A percentile compares a stretch with the other conserved stretches of the same genome.
Evolutionary conservation across 257 asterid species (phyloP).

Genomic region (Solanum gandarillasii): DNA sequence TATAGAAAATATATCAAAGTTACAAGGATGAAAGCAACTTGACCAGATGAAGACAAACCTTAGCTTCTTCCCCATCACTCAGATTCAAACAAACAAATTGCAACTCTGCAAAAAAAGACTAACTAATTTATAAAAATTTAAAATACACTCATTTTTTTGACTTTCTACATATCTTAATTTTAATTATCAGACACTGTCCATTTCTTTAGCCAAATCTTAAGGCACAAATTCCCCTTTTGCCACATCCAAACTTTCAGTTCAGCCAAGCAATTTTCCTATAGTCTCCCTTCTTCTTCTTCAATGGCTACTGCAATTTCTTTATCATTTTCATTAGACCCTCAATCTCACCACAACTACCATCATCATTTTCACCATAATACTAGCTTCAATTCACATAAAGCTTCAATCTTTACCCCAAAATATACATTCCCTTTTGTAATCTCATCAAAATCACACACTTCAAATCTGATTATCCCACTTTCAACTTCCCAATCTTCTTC

Average conservation of each 20-base stretch:
- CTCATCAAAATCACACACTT: slow-evolving; percentile 21
- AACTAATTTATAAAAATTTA: neutral
- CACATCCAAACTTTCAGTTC: neutral
- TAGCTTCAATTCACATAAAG: slow-evolving; percentile 8
- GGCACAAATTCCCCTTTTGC: neutral
- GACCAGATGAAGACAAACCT: neutral
- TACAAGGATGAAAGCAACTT: neutral
- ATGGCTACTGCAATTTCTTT: slow-evolving; percentile 49
- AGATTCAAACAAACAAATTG: neutral
- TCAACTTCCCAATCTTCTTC: slow-evolving; percentile 51
- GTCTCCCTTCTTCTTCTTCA: neutral
- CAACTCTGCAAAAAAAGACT: neutral
- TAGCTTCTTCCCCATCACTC: neutral
- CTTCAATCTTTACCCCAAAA: slow-evolving; percentile 28
- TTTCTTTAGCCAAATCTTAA: neutral
- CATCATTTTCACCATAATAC: slow-evolving; percentile 24
- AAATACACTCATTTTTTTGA: neutral
- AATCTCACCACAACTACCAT: slow-evolving; percentile 14
- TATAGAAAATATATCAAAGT: neutral
- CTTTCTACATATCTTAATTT: neutral
- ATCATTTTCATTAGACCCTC: slow-evolving; percentile 32
- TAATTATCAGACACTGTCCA: neutral
- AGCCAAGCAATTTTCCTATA: neutral
- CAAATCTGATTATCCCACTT: slow-evolving; percentile 23
- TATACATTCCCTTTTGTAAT: slow-evolving; percentile 27